Evolutionary conservation across 345 rosid genomes (phyloP).

Genomic region (Fremontodendron californicum): DNA sequence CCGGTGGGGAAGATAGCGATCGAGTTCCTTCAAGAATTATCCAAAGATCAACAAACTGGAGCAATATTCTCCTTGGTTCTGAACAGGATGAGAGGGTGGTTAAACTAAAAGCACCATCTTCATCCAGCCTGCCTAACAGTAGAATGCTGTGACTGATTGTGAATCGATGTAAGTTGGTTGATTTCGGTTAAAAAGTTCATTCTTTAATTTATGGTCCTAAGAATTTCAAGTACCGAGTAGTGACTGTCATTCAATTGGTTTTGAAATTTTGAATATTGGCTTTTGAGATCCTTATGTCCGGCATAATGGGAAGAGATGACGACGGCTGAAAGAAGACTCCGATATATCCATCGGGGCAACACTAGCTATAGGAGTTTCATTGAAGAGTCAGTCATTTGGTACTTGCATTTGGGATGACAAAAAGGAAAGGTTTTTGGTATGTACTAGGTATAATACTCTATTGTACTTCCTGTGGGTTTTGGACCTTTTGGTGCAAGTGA

Average conservation of each 20-base stretch:
- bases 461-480: neutral
- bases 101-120: slow-evolving; percentile 44
- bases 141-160: slow-evolving; percentile 37
- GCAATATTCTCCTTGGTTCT: slow-evolving; percentile 38
- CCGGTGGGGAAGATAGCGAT: slow-evolving; percentile 98
- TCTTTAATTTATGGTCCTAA: slow-evolving; percentile 47
- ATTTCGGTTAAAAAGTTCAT: slow-evolving; percentile 23
- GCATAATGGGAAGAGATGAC: slow-evolving; percentile 8
- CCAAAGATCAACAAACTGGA: slow-evolving; percentile 68
- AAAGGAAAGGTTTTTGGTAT: neutral
- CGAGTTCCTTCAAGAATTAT: slow-evolving; percentile 71
- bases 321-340: neutral
- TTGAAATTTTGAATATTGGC: neutral
- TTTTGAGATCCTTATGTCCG: slow-evolving; percentile 16
- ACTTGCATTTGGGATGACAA: slow-evolving; percentile 18
- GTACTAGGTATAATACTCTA: slow-evolving; percentile 13
- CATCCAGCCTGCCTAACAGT: slow-evolving; percentile 35
- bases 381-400: slow-evolving; percentile 1
- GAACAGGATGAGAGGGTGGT: slow-evolving; percentile 47
- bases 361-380: slow-evolving; percentile 5
- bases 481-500: neutral
- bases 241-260: slow-evolving; percentile 7
- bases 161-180: slow-evolving; percentile 12
- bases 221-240: slow-evolving; percentile 6
- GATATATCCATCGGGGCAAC: neutral